Evolutionary conservation across 768 basidiomycete genomes (phyloP), one percentile per base, ranked within the genome.

Genomic region (Leccinum uliginosum): DNA sequence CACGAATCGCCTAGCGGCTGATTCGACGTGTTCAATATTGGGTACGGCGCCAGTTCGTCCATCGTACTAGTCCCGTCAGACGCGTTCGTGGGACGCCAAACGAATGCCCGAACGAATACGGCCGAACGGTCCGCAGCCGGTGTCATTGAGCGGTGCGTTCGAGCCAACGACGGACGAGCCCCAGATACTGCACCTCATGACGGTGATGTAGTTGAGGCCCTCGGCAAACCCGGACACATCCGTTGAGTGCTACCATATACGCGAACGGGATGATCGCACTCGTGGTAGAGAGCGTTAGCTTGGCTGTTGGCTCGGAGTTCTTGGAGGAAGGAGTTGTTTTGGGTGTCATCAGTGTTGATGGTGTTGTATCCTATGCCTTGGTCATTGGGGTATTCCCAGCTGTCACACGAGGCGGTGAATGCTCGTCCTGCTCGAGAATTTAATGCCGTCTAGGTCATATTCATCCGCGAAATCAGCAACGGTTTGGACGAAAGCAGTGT

Each of bases 311-410:
- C 88, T 81, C 27, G 83, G 21, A 94, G 82, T 43, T 79, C 77
- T 63, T 84, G 76, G 19, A 95, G 76, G 76, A 94, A 74, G 57
- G 29, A 93, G 78, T 94, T 80, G 73, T 97, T 94, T 47, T 80
- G 76, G 0, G 84, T 81, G 67, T 97, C 94, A 50, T 76, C 58
- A 6, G 53, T 5, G 24, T 72, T 69, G 57, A 84, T 77, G 1
- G 69, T 69, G 69, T 94, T 95, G 63, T 87, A 89, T 1, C 81
- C 81, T 3, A 86, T 75, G 27, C 91, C 90, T 50, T 75, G 71
- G 10, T 73, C 63, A 51, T 78, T 82, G 2, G 93, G 91, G 65
- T 87, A 93, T 72, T 95, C 92, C 91, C 91, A 94, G 66, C 89
- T 91, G 51, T 46, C 9, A 53, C 59, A 78, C 29, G 7, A 15